Evolutionary conservation across 75 land plant species (phyloP).

Genomic region (Picea sitchensis): DNA sequence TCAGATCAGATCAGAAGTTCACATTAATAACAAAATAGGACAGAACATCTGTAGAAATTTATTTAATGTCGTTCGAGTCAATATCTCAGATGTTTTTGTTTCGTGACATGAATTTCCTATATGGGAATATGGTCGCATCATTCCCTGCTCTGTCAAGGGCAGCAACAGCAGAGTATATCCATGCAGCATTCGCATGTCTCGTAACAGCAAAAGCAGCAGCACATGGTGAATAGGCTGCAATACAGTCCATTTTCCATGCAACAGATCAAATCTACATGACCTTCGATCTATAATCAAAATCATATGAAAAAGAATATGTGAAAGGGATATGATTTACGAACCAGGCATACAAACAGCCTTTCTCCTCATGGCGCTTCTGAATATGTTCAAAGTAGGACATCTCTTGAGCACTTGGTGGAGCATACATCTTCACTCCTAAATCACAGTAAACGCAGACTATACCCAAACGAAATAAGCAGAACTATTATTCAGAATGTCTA

Average conservation of each 20-base stretch:
- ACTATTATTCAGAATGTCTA: no score
- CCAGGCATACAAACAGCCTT: constrained; percentile 45
- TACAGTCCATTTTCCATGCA: background rate
- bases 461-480: no score
- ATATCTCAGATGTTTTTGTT: no score
- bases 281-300: background rate
- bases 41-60: no score
- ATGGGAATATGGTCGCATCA: no score
- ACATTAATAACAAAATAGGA: no score
- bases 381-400: constrained; percentile 36
- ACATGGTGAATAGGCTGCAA: constrained; percentile 13
- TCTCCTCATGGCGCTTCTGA: constrained; percentile 32
- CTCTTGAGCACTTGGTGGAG: constrained; percentile 17
- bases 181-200: constrained; percentile 23
- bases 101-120: no score
- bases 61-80: no score
- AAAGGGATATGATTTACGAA: constrained; percentile 7
- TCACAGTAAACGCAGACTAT: no score
- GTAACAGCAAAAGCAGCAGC: constrained; percentile 23
- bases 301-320: background rate
- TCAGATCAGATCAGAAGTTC: no score
- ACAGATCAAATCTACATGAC: background rate
- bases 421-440: constrained; percentile 14
- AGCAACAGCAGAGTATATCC: constrained; percentile 19
- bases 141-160: background rate